Evolutionary conservation across 805 yeast species (phyloP).

Genomic region (Yarrowia bubula): DNA sequence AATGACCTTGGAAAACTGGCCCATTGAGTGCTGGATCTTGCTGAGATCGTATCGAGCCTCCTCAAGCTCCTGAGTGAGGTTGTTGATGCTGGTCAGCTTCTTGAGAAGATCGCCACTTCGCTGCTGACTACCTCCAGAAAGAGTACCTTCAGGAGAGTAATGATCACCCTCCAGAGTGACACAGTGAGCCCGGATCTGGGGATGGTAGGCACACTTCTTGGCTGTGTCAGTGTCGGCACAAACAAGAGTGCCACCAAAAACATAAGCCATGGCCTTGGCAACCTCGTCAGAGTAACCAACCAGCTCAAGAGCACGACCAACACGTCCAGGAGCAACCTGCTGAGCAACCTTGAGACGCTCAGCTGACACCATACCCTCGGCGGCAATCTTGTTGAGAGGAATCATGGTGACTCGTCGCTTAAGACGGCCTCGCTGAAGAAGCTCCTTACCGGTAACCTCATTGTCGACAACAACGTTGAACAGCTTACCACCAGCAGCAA

Average conservation of each 20-base stretch:
- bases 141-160: slow-evolving; percentile 93
- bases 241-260: slow-evolving; percentile 85
- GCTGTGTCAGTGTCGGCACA: slow-evolving; percentile 89
- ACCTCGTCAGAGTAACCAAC: slow-evolving; percentile 72
- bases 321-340: slow-evolving; percentile 74
- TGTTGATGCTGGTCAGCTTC: slow-evolving; percentile 65
- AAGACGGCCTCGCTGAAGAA: slow-evolving; percentile 74
- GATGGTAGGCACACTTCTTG: slow-evolving; percentile 81
- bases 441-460: slow-evolving; percentile 77
- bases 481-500: slow-evolving; percentile 88
- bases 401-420: slow-evolving; percentile 84
- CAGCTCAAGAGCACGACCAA: slow-evolving; percentile 82
- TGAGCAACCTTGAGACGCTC: slow-evolving; percentile 64
- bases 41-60: slow-evolving; percentile 47
- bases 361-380: slow-evolving; percentile 51
- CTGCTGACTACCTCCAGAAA: slow-evolving; percentile 84
- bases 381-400: slow-evolving; percentile 81
- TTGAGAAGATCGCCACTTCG: slow-evolving; percentile 56
- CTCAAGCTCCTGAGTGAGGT: slow-evolving; percentile 43
- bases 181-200: slow-evolving; percentile 71
- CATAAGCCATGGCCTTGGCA: slow-evolving; percentile 79
- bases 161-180: slow-evolving; percentile 91
- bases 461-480: slow-evolving; percentile 89
- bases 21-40: slow-evolving; percentile 44
- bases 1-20: slow-evolving; percentile 41